Evolutionary conservation across 805 yeast genomes (phyloP).

Genomic region (Wickerhamomyces canadensis): DNA sequence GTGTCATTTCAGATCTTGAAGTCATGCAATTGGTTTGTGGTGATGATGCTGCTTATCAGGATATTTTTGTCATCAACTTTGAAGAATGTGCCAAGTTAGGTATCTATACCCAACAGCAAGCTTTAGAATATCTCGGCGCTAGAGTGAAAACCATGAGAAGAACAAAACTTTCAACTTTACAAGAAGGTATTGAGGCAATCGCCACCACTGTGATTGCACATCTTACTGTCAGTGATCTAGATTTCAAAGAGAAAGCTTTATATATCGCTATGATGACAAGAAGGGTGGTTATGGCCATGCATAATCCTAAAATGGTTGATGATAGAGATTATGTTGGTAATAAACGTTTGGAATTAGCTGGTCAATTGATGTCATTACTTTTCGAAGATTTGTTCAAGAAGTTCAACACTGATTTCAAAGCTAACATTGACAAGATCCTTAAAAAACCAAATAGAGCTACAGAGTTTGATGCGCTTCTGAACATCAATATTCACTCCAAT

Average conservation of each 20-base stretch:
- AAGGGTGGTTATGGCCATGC: slow-evolving; percentile 92
- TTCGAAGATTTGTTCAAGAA: slow-evolving; percentile 97
- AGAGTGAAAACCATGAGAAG: slow-evolving; percentile 92
- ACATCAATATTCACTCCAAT: slow-evolving; percentile 85
- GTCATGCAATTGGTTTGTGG: slow-evolving; percentile 95
- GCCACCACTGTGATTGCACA: slow-evolving; percentile 97
- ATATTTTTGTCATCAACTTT: slow-evolving; percentile 84
- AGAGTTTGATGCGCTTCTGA: slow-evolving; percentile 89
- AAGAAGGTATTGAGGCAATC: slow-evolving; percentile 94
- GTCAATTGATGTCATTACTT: slow-evolving; percentile 89
- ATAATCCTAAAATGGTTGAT: slow-evolving; percentile 92
- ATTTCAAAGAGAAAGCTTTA: slow-evolving; percentile 89
- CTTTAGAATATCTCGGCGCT: slow-evolving; percentile 83
- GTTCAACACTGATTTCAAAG: slow-evolving; percentile 91
- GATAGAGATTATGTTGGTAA: slow-evolving; percentile 99
- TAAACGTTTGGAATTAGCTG: slow-evolving; percentile 94
- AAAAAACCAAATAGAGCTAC: slow-evolving; percentile 92
- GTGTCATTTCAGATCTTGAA: slow-evolving; percentile 86
- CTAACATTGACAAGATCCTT: slow-evolving; percentile 87
- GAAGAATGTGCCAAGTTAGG: slow-evolving; percentile 89
- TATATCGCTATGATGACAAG: slow-evolving; percentile 96
- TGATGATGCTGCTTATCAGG: slow-evolving; percentile 80
- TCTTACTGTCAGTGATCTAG: slow-evolving; percentile 74
- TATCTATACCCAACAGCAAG: slow-evolving; percentile 88
- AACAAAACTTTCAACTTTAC: slow-evolving; percentile 73